Evolutionary conservation across 148 eudicot species (phyloP).

Genomic region (Chenopodium quinoa): DNA sequence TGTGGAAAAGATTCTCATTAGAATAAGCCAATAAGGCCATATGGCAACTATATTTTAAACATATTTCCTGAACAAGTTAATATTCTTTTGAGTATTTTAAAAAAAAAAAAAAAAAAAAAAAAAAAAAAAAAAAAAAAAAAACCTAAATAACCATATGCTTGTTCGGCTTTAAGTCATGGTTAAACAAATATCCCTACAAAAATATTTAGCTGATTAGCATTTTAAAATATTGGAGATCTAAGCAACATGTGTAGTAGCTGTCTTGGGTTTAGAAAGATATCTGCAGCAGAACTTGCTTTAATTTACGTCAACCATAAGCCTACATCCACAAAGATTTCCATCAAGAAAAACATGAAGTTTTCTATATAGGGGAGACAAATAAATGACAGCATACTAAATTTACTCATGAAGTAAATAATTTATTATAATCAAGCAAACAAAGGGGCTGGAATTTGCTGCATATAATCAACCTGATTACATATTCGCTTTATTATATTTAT

Average conservation of each 20-base stretch:
- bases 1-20: not conserved
- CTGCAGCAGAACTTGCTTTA: not conserved
- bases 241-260: not conserved
- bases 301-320: too few relatives aligned
- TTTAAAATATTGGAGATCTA: not conserved
- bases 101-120: too few relatives aligned
- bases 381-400: not conserved
- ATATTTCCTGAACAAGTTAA: not conserved
- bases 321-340: not conserved
- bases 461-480: too few relatives aligned
- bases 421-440: too few relatives aligned
- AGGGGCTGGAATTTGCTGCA: not conserved
- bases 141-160: slow-evolving; percentile 4
- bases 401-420: too few relatives aligned
- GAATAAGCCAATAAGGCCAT: not conserved
- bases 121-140: too few relatives aligned
- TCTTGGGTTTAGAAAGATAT: not conserved
- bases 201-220: not conserved
- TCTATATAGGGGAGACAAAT: not conserved
- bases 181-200: not conserved
- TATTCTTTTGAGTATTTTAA: too few relatives aligned
- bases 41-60: not conserved
- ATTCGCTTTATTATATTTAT: too few relatives aligned
- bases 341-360: not conserved
- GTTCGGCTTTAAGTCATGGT: not conserved